Evolutionary conservation across 2,329 filamentous ascomycete species (phyloP).

Genomic region (Cladosporium cucumerinum): DNA sequence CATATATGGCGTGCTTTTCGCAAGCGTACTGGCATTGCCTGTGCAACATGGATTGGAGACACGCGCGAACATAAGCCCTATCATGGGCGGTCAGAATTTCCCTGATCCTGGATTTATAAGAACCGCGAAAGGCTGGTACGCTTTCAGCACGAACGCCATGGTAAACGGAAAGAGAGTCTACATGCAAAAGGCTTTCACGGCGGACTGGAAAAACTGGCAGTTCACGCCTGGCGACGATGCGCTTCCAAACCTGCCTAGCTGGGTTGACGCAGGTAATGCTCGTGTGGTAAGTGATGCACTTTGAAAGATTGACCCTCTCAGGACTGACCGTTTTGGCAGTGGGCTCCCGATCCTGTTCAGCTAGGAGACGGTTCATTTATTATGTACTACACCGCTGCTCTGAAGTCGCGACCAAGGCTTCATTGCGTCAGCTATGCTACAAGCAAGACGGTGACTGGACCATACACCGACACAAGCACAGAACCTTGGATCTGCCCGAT

Average conservation of each 20-base stretch:
- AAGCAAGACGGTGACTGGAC: conserved; percentile 25
- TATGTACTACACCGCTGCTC: conserved; percentile 30
- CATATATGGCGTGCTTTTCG: neutral
- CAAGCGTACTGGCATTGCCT: neutral
- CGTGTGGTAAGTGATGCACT: conserved; percentile 41
- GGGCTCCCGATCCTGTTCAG: conserved; percentile 58
- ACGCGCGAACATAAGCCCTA: conserved; percentile 14
- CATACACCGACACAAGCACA: conserved; percentile 27
- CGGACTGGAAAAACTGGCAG: conserved; percentile 48
- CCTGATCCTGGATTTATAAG: conserved; percentile 53
- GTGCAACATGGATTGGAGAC: neutral
- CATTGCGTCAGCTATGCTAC: conserved; percentile 33
- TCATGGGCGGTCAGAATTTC: conserved; percentile 43
- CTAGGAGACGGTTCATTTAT: conserved; percentile 34
- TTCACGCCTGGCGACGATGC: conserved; percentile 48
- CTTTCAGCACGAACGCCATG: conserved; percentile 48
- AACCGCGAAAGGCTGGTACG: conserved; percentile 51
- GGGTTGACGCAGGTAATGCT: conserved; percentile 44
- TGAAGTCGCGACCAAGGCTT: conserved; percentile 21
- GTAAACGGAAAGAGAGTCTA: conserved; percentile 40
- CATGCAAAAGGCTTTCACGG: conserved; percentile 52
- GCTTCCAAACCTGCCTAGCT: conserved; percentile 48
- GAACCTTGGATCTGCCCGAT: conserved; percentile 29
- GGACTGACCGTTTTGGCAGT: conserved; percentile 28
- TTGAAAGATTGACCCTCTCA: neutral